Evolutionary conservation across 2,329 filamentous ascomycete species (phyloP), one percentile per base, ranked within the genome.

Genomic region (Pyricularia grisea): DNA sequence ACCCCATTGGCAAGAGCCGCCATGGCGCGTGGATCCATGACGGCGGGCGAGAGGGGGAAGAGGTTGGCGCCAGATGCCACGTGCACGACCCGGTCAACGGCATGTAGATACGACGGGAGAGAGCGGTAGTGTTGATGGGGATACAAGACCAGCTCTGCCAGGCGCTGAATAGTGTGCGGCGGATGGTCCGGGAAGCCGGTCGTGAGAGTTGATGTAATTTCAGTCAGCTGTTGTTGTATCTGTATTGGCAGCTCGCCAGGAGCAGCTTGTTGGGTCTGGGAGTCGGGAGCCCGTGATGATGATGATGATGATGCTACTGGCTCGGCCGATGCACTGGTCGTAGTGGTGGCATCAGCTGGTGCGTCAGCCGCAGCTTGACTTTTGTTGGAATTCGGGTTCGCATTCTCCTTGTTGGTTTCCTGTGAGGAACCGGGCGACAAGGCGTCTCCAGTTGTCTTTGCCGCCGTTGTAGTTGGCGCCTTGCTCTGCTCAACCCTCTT

Each of bases 161-260:
- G 86, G 58, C 95, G 91, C 80, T 99, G 95, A 71, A 97, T 87
- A 3, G 95, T 98, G 77, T 98, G 93, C 0, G 95, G 95, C 1
- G 95, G 94, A 73, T 91, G 87, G 3, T 83, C 81, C 27, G 86
- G 77, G 78, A 99, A 99, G 72, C 85, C 86, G 2, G 82, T 83
- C 67, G 79, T 82, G 58, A 97, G 82, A 20, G 89, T 88, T 6
- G 79, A 78, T 58, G 80, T 84, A 72, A 92, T 89, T 69, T 86
- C 86, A 70, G 79, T 77, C 65, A 92, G 80, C 76, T 92, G 86
- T 68, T 84, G 83, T 69, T 84, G 79, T 67, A 94, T 82, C 71
- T 89, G 88, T 9, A 83, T 83, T 2, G 91, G 90, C 17, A 94
- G 82, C 23, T 82, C 79, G 60, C 81, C 81, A 11, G 81, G 73